phyloP scores from a whole-genome alignment of 2,329 filamentous ascomycete species.

The Verticillium nonalfalfae region DNA sequence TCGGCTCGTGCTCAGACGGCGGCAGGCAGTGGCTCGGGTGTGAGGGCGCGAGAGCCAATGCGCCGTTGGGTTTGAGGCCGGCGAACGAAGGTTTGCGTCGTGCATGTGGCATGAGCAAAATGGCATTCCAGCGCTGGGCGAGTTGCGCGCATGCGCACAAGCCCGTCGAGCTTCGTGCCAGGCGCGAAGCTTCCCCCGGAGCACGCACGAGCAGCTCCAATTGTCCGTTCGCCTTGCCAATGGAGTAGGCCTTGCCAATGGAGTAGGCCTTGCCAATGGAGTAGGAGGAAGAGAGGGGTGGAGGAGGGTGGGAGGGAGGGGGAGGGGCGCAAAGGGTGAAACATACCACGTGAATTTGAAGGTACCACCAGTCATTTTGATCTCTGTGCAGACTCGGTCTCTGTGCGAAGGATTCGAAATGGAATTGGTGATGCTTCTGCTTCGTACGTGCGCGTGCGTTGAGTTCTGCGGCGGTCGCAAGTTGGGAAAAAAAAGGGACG shows the following conservation, averaged over 20 bases:
- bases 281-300: background rate
- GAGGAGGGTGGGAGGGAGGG: background rate
- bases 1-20: background rate
- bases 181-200: constrained; percentile 1
- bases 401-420: background rate
- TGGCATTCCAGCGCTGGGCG: background rate
- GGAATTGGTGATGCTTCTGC: background rate
- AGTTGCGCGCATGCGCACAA: background rate
- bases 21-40: background rate
- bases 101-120: background rate
- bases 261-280: background rate
- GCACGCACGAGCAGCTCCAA: background rate
- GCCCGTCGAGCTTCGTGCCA: background rate
- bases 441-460: background rate
- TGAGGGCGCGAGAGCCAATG: background rate
- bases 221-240: background rate
- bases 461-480: background rate
- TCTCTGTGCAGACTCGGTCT: background rate
- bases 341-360: constrained; percentile 14
- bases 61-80: background rate
- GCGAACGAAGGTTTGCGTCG: background rate
- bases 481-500: background rate
- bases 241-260: background rate
- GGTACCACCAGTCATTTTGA: background rate
- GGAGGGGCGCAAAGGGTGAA: background rate